Conservation (phyloP, 164 flowering plant genomes). For the Magnolia kwangsiensis region DNA sequence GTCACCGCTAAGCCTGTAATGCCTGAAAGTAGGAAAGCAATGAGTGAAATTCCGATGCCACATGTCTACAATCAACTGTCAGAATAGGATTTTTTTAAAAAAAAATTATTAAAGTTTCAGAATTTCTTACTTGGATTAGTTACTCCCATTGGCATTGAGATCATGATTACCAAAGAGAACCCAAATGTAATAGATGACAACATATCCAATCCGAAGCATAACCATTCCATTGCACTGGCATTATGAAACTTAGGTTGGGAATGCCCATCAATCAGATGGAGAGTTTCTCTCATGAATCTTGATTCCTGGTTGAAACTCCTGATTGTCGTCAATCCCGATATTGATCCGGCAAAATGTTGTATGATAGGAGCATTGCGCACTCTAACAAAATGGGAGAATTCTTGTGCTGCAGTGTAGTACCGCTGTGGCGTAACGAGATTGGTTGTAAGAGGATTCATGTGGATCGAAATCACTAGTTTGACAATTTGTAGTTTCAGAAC, state of each 20-base stretch:
- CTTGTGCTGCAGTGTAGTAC: slow-evolving; percentile 35
- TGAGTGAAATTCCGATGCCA: slow-evolving; percentile 2
- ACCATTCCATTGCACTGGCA: slow-evolving; percentile 40
- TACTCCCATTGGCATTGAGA: slow-evolving; percentile 33
- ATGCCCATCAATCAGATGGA: slow-evolving; percentile 25
- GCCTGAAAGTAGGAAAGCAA: slow-evolving; percentile 20
- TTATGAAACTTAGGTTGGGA: slow-evolving; percentile 32
- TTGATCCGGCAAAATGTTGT: slow-evolving; percentile 45
- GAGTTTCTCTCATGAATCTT: slow-evolving; percentile 29
- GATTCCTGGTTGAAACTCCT: slow-evolving; percentile 38
- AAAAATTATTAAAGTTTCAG: too few relatives aligned
- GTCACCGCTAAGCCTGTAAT: slow-evolving; percentile 49
- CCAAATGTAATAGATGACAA: slow-evolving; percentile 34
- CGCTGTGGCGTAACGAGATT: slow-evolving; percentile 15
- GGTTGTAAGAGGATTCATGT: too few relatives aligned
- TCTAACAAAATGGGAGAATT: slow-evolving; percentile 31
- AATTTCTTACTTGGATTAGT: slow-evolving; percentile 34
- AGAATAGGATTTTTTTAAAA: too few relatives aligned
- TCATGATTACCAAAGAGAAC: slow-evolving; percentile 31
- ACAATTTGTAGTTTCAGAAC: too few relatives aligned
- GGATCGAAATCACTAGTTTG: too few relatives aligned
- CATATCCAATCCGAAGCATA: slow-evolving; percentile 40
- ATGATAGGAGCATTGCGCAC: slow-evolving; percentile 39
- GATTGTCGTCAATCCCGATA: slow-evolving; percentile 42
- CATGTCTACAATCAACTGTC: neutral